Base-by-base conservation (phyloP, 2,329 filamentous ascomycete genomes). In the Phyllosticta citrichinensis region DNA sequence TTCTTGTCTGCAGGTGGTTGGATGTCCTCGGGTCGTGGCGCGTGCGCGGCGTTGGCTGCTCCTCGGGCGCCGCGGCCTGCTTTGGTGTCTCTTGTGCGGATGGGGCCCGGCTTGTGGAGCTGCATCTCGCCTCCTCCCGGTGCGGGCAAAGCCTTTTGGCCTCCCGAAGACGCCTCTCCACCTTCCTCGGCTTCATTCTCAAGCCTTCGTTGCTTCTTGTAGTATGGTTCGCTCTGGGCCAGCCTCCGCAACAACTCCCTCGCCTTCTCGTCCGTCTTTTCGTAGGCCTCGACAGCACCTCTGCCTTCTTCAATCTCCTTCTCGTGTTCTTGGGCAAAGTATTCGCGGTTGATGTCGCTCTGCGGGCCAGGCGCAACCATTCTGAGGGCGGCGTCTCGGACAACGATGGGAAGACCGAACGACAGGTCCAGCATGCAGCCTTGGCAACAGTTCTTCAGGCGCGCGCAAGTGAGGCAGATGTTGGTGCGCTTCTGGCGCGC, bases 361-460 rank as follows among this genome's bases (percentile, higher is more conserved):
- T 91, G 84, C 0, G 94, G 94, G 0, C 94, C 94, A 0, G 94
- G 92, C 0, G 93, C 92, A 52, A 97, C 89, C 88, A 99, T 96
- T 79, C 97, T 97, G 65, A 99, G 81, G 5, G 95, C 94, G 2
- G 94, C 94, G 79, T 99, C 94, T 71, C 94, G 86, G 62, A 99
- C 89, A 14, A 92, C 89, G 70, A 99, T 96, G 11, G 94, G 94
- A 27, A 99, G 80, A 24, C 94, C 95, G 70, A 97, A 99, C 12
- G 90, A 93, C 63, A 99, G 79, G 81, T 99, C 94, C 58, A 99
- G 87, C 91, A 97, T 97, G 79, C 94, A 99, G 77, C 88, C 93
- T 79, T 99, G 94, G 71, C 94, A 99, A 79, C 94, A 97, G 79
- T 99, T 99, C 77, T 99, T 99, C 66, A 97, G 82, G 53, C 94